A percentile compares a stretch with the other conserved stretches of the same genome.
These are phyloP conservation scores for Microcera coccophila DNA, from an alignment of 2,329 filamentous ascomycete species.

Conservation along the genomic window DNA sequence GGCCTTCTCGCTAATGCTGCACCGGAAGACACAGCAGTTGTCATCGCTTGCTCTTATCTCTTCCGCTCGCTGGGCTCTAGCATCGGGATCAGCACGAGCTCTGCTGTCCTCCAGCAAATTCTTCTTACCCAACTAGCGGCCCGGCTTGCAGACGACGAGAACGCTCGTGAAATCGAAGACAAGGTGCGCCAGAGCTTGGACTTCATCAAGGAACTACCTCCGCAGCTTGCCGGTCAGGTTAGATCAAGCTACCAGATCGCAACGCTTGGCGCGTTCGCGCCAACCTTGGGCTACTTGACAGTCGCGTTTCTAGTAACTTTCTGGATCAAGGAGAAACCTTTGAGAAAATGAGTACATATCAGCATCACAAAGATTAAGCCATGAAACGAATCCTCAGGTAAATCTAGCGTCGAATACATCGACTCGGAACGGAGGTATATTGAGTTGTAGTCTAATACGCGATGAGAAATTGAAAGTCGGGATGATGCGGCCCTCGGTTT, in stretches of 20 bases:
- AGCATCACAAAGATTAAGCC: neutral
- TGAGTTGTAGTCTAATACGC: neutral
- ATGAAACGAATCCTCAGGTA: too few species aligned
- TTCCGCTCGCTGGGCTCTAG: slow-evolving; percentile 78
- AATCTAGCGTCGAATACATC: neutral
- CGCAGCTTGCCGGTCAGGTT: slow-evolving; percentile 56
- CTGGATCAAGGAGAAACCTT: slow-evolving; percentile 56
- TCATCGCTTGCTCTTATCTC: slow-evolving; percentile 75
- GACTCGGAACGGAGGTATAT: neutral
- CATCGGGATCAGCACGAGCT: slow-evolving; percentile 66
- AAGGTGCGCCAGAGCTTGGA: slow-evolving; percentile 67
- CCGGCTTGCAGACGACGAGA: slow-evolving; percentile 52
- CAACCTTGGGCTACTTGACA: slow-evolving; percentile 35
- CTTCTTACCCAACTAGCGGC: slow-evolving; percentile 54
- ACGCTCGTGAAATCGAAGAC: slow-evolving; percentile 63
- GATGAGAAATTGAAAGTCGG: neutral
- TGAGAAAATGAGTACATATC: slow-evolving; percentile 35
- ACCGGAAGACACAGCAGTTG: slow-evolving; percentile 66
- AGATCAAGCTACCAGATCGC: slow-evolving; percentile 60
- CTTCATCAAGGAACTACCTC: slow-evolving; percentile 62
- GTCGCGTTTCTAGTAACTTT: slow-evolving; percentile 39
- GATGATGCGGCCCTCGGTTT: neutral
- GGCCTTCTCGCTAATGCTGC: slow-evolving; percentile 67
- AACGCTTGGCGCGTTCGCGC: slow-evolving; percentile 38
- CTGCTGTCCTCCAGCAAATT: slow-evolving; percentile 67